These are phyloP conservation scores for Chionographis japonica DNA, from an alignment of 106 monocot species.

Conservation along the genomic window DNA sequence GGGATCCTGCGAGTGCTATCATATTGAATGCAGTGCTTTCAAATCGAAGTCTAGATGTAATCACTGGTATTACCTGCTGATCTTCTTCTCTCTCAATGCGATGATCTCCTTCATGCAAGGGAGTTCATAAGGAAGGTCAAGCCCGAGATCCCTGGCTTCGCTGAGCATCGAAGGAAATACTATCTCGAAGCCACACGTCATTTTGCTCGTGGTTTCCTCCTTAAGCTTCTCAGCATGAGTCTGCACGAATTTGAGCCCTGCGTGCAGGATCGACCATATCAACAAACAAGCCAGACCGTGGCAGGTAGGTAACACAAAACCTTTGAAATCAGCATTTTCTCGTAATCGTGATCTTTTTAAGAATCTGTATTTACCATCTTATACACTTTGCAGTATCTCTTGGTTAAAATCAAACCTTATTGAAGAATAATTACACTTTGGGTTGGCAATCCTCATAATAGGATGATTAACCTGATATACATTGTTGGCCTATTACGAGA, in stretches of 20 bases:
- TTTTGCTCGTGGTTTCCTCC: neutral
- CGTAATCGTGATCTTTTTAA: no score
- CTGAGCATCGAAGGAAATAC: constrained; percentile 10
- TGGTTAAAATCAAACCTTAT: no score
- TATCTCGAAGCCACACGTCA: constrained; percentile 11
- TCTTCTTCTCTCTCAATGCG: constrained; percentile 20
- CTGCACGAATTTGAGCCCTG: constrained; percentile 11
- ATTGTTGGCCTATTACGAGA: no score
- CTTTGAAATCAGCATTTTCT: no score
- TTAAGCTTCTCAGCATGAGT: neutral
- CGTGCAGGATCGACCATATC: neutral
- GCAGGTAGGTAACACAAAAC: no score
- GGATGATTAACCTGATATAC: no score
- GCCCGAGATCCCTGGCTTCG: constrained; percentile 15
- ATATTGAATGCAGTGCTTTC: no score
- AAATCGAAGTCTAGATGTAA: neutral
- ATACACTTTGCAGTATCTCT: no score
- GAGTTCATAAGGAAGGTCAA: constrained; percentile 13
- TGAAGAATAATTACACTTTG: no score
- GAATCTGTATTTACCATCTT: no score
- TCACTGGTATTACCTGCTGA: constrained; percentile 10
- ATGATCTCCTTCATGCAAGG: constrained; percentile 12
- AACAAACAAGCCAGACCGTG: no score
- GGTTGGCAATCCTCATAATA: no score
- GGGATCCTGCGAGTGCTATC: constrained; percentile 13